phyloP scores from a whole-genome alignment of 495 filamentous ascomycete genomes.

The Tuber borchii region DNA sequence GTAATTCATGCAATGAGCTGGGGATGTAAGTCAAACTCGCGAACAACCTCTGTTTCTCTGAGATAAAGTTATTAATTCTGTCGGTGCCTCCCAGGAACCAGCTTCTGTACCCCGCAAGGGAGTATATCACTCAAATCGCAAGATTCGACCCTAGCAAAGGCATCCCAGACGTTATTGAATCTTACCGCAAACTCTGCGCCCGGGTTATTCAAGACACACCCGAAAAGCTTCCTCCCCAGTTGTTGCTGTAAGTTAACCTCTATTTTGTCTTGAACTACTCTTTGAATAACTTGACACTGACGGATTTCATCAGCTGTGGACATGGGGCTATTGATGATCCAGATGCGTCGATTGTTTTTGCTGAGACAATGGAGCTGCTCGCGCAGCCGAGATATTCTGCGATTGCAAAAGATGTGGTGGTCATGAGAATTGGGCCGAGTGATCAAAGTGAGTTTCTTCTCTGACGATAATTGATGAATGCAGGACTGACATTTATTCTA shows the following conservation, averaged over 20 bases:
- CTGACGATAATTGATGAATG: not conserved
- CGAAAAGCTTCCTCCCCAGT: constrained; percentile 56
- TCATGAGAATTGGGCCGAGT: constrained; percentile 69
- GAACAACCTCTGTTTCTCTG: not conserved
- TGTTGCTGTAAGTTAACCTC: constrained; percentile 52
- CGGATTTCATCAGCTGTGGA: constrained; percentile 48
- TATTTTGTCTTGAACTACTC: not conserved
- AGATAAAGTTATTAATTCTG: constrained; percentile 13
- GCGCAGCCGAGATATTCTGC: constrained; percentile 51
- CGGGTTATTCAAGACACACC: constrained; percentile 49
- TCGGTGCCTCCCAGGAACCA: constrained; percentile 49
- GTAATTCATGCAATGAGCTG: constrained; percentile 55
- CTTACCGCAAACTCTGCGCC: constrained; percentile 67
- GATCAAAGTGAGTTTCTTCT: constrained; percentile 52
- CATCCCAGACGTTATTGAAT: constrained; percentile 69
- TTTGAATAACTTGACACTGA: constrained; percentile 8
- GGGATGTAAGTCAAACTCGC: constrained; percentile 47
- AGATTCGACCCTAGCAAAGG: constrained; percentile 86
- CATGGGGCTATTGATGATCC: constrained; percentile 84
- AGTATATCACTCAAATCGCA: constrained; percentile 76
- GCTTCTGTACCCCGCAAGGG: constrained; percentile 62
- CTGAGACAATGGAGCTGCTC: constrained; percentile 61
- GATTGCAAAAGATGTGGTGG: constrained; percentile 56
- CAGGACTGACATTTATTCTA: constrained; percentile 3
- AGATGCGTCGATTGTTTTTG: constrained; percentile 66